Conservation (phyloP, 768 basidiomycete genomes). For the Pilatotrama ljubarskyi region DNA sequence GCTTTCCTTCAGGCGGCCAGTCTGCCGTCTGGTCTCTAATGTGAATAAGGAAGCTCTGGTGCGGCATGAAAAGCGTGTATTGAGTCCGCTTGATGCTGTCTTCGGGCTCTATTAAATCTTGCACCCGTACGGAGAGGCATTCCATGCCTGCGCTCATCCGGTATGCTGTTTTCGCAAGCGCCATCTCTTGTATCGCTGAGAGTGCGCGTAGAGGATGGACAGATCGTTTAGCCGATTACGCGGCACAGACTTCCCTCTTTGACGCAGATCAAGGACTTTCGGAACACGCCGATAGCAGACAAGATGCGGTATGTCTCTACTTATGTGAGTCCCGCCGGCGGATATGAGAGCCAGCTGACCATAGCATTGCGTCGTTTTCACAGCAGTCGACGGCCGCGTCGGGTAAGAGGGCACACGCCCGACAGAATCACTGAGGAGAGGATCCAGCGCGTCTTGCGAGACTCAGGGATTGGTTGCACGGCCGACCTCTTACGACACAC, state of each 20-base stretch:
- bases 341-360: conserved; percentile 15
- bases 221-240: background rate
- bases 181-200: conserved; percentile 5
- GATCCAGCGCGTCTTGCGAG: background rate
- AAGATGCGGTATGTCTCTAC: background rate
- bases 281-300: background rate
- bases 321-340: conserved; percentile 8
- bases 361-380: background rate
- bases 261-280: background rate
- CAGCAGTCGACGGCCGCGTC: conserved; percentile 5
- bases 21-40: no score
- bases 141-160: background rate
- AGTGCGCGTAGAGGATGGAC: background rate
- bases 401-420: background rate
- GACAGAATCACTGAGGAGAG: background rate
- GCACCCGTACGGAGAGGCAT: background rate
- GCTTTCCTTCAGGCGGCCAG: no score
- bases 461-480: conserved; percentile 2
- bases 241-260: background rate
- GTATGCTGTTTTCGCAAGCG: background rate
- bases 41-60: no score
- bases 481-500: background rate
- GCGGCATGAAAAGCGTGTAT: no score
- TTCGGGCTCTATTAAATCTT: background rate
- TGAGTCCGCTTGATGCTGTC: no score